A percentile compares a stretch with the other conserved stretches of the same genome.
phyloP scores from a whole-genome alignment of 2,329 filamentous ascomycete genomes.

The Sclerotinia nivalis region DNA sequence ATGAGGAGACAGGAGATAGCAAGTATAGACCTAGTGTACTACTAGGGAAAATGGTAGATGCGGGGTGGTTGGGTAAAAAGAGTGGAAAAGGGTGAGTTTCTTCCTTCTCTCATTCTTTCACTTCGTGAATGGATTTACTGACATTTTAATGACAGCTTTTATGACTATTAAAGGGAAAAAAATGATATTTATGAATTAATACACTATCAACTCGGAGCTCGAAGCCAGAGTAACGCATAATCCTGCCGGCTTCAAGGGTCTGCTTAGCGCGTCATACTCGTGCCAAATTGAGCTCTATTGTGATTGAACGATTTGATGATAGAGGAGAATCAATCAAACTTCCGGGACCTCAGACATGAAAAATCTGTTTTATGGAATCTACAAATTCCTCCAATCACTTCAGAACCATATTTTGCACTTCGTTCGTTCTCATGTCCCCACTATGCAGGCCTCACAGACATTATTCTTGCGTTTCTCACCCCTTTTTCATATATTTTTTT shows the following conservation, averaged over 20 bases:
- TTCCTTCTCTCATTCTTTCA: not conserved
- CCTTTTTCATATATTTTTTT: not conserved
- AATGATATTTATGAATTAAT: not conserved
- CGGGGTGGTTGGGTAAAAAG: slow-evolving; percentile 98
- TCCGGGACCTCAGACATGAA: not conserved
- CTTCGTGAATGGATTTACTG: slow-evolving; percentile 23
- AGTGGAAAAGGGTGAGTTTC: slow-evolving; percentile 72
- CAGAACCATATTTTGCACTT: not conserved
- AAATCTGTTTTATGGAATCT: not conserved
- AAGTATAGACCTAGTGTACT: slow-evolving; percentile 92
- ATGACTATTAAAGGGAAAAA: slow-evolving; percentile 37
- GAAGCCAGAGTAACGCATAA: not conserved
- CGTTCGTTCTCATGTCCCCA: not conserved
- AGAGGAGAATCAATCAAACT: not conserved
- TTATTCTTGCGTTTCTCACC: not conserved
- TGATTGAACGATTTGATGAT: not conserved
- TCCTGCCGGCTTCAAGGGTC: no score
- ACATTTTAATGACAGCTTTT: slow-evolving; percentile 35
- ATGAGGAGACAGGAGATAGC: slow-evolving; percentile 88
- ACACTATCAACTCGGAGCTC: not conserved
- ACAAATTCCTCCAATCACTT: not conserved
- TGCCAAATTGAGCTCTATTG: not conserved
- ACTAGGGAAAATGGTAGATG: slow-evolving; percentile 93
- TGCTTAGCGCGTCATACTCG: not conserved
- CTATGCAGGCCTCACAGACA: not conserved